These are phyloP conservation scores for Peronospora destructor DNA, from an alignment of 352 stramenopile species.

Conservation along the genomic window DNA sequence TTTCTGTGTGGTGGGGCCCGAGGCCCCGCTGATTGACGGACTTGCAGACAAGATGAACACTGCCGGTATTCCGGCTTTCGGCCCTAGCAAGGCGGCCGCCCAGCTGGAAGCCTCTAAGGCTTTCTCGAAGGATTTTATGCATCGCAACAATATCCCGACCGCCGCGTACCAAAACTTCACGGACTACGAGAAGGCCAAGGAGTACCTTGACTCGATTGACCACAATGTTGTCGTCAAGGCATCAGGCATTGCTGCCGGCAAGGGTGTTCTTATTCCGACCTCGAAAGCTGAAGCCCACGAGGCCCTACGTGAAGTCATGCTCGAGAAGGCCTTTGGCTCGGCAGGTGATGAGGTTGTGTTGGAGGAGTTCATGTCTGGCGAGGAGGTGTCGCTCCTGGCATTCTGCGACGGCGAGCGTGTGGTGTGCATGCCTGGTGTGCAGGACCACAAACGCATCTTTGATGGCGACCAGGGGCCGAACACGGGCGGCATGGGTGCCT, in stretches of 20 bases:
- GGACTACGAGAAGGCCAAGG: constrained; percentile 81
- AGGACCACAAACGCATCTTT: constrained; percentile 99
- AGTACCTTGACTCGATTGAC: constrained; percentile 91
- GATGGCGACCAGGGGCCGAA: constrained; percentile 97
- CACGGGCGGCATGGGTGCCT: constrained; percentile 99
- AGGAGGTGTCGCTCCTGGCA: constrained; percentile 96
- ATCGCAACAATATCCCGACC: constrained; percentile 95
- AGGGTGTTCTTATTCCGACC: constrained; percentile 96
- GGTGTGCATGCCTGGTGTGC: constrained; percentile 92
- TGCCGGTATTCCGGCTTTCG: constrained; percentile 93
- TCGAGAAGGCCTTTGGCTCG: constrained; percentile 92
- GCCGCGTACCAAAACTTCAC: constrained; percentile 97
- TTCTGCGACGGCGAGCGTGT: constrained; percentile 96
- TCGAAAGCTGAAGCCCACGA: constrained; percentile 89
- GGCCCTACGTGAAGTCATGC: constrained; percentile 96
- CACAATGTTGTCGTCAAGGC: constrained; percentile 98
- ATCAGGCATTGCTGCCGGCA: constrained; percentile 98
- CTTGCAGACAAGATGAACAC: constrained; percentile 92
- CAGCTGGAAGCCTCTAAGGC: constrained; percentile 98
- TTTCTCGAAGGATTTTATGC: constrained; percentile 99
- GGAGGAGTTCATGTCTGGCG: constrained; percentile 97
- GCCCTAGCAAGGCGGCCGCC: constrained; percentile 90
- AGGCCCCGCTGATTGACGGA: constrained; percentile 94
- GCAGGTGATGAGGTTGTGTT: constrained; percentile 96
- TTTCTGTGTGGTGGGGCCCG: constrained; percentile 96